Base-by-base conservation (phyloP, 768 basidiomycete genomes). In the Antrodiella citrinella region DNA sequence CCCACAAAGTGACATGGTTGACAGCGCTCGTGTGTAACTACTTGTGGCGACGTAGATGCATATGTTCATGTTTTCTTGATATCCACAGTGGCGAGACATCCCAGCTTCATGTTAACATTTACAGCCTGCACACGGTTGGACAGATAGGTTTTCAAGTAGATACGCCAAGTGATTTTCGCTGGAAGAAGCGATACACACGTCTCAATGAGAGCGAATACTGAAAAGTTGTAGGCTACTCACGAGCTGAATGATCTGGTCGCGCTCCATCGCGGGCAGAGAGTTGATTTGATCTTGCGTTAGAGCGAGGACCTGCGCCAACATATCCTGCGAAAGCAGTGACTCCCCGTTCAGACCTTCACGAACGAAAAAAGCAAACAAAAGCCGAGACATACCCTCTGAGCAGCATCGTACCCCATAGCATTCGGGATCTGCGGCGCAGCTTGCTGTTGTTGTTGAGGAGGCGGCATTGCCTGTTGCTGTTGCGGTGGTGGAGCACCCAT, bases 241-340 rank as follows among this genome's bases (percentile, higher is more conserved):
- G 64, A 95, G 63, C 63, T 86, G 82, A 65, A 87, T 74, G 23
- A 97, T 90, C 10, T 90, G 84, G 0, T 78, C 75, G 26, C 86
- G 75, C 58, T 95, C 91, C 1, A 75, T 73, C 3, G 87, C 84
- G 23, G 91, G 87, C 45, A 96, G 68, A 5, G 78, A 78, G 44
- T 82, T 82, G 54, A 97, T 87, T 64, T 95, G 91, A 42, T 88
- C 91, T 43, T 74, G 82, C 1, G 86, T 84, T 62, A 97, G 65
- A 53, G 74, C 78, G 25, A 97, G 69, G 0, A 97, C 92, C 69
- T 93, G 91, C 67, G 91, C 75, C 48, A 96, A 63, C 82, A 95
- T 87, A 26, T 78, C 75, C 88, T 87, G 57, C 47, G 46, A 35
- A 52, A n/a, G n/a, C n/a, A n/a, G n/a, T 44, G 21, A 44, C 25